Percentiles rank a stretch among this genome's conserved stretches.
Evolutionary conservation across 2,329 filamentous ascomycete genomes (phyloP).

Genomic region (Celoporthe dispersa): DNA sequence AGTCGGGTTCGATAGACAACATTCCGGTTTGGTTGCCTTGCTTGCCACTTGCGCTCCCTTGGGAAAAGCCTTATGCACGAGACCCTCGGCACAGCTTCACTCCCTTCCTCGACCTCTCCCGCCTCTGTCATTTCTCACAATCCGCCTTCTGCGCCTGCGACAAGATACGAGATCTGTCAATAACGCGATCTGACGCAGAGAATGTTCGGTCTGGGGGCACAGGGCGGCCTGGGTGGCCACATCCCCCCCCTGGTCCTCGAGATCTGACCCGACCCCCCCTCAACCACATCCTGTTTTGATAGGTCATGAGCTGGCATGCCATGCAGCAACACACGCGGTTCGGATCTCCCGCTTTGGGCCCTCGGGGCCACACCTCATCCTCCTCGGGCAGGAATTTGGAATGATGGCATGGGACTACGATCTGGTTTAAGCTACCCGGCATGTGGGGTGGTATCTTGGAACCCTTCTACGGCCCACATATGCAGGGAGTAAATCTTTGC

Average conservation of each 20-base stretch:
- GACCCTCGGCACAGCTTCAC: not conserved
- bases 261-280: not conserved
- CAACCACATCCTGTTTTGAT: not conserved
- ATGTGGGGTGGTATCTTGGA: constrained; percentile 26
- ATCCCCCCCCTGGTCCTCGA: not conserved
- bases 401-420: not conserved
- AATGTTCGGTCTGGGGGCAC: constrained; percentile 12
- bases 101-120: not conserved
- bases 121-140: constrained; percentile 15
- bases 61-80: not conserved
- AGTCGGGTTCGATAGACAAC: constrained; percentile 3
- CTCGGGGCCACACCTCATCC: not conserved
- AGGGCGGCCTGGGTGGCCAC: not conserved
- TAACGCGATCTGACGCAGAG: constrained; percentile 27
- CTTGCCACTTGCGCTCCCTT: constrained; percentile 2
- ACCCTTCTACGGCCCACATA: constrained; percentile 25
- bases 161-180: constrained; percentile 22
- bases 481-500: constrained; percentile 15
- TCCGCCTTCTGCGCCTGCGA: not conserved
- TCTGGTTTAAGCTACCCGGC: constrained; percentile 7
- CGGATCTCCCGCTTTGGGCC: not conserved
- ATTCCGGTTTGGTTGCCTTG: constrained; percentile 1
- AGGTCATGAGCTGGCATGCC: not conserved
- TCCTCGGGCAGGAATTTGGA: not conserved
- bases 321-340: not conserved